Evolutionary conservation across 2,329 filamentous ascomycete species (phyloP).

Genomic region (Diaporthe sp.): DNA sequence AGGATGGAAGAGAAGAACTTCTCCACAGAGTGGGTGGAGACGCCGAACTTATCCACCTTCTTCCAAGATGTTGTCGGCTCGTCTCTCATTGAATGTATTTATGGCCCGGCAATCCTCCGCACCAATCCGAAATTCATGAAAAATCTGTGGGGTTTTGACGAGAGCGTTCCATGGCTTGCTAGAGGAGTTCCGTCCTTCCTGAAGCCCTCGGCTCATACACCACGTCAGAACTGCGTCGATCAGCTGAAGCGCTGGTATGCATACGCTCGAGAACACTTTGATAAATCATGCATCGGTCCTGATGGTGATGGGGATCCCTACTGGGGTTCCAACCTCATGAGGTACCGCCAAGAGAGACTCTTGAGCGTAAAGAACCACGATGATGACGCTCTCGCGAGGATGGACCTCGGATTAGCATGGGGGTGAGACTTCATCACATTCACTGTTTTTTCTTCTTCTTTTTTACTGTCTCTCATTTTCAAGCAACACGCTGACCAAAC

Average conservation of each 20-base stretch:
- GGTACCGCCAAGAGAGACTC: not conserved
- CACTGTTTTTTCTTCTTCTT: no score
- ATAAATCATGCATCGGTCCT: not conserved
- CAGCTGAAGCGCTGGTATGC: not conserved
- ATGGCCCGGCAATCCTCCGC: not conserved
- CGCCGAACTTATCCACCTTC: no score
- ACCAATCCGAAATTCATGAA: no score
- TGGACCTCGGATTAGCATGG: not conserved
- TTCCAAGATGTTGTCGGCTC: no score
- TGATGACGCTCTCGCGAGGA: not conserved
- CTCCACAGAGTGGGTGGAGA: no score
- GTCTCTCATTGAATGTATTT: not conserved
- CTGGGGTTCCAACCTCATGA: not conserved
- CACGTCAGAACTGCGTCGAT: no score
- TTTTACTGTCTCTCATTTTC: not conserved
- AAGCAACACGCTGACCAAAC: not conserved
- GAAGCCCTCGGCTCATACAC: no score
- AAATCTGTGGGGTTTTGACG: not conserved
- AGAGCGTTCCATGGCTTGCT: not conserved
- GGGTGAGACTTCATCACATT: not conserved
- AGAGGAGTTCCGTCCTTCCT: no score
- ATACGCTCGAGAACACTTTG: not conserved
- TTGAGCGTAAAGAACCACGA: not conserved
- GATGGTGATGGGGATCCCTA: not conserved
- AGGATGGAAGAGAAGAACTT: no score